phyloP scores from a whole-genome alignment of 148 eudicot genomes.

The Camellia japonica region DNA sequence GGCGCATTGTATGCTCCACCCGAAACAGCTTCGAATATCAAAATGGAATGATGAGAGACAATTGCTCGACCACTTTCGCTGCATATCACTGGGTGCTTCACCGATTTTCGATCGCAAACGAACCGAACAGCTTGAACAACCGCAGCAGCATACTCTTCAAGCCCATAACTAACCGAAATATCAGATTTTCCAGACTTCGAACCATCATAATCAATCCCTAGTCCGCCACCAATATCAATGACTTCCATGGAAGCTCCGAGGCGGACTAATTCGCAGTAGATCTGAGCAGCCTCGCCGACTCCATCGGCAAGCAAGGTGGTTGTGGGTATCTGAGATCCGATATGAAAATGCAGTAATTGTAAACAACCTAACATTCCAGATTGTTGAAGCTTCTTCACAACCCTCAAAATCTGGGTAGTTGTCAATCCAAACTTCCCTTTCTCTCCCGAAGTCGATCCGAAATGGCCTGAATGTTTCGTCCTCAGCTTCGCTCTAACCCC shows the following conservation, averaged over 20 bases:
- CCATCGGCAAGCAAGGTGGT: slow-evolving; percentile 69
- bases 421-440: slow-evolving; percentile 90
- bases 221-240: slow-evolving; percentile 89
- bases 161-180: slow-evolving; percentile 64
- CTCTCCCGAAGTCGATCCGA: slow-evolving; percentile 93
- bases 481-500: slow-evolving; percentile 89
- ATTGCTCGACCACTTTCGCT: slow-evolving; percentile 91
- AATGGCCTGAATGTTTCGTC: slow-evolving; percentile 90
- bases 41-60: slow-evolving; percentile 82
- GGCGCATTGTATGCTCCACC: slow-evolving; percentile 24
- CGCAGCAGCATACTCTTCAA: slow-evolving; percentile 81
- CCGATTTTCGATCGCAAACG: slow-evolving; percentile 57
- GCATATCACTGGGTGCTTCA: slow-evolving; percentile 63
- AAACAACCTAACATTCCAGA: slow-evolving; percentile 82
- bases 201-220: slow-evolving; percentile 93
- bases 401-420: slow-evolving; percentile 65
- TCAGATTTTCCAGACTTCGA: slow-evolving; percentile 70
- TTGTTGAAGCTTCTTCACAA: slow-evolving; percentile 59
- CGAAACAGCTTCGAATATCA: slow-evolving; percentile 77
- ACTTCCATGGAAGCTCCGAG: slow-evolving; percentile 79
- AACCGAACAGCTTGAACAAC: slow-evolving; percentile 60
- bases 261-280: slow-evolving; percentile 73
- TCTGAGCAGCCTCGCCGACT: slow-evolving; percentile 76
- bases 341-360: slow-evolving; percentile 86
- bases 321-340: slow-evolving; percentile 93